phyloP scores from a whole-genome alignment of 2,329 filamentous ascomycete genomes.

The Colletotrichum sp. region DNA sequence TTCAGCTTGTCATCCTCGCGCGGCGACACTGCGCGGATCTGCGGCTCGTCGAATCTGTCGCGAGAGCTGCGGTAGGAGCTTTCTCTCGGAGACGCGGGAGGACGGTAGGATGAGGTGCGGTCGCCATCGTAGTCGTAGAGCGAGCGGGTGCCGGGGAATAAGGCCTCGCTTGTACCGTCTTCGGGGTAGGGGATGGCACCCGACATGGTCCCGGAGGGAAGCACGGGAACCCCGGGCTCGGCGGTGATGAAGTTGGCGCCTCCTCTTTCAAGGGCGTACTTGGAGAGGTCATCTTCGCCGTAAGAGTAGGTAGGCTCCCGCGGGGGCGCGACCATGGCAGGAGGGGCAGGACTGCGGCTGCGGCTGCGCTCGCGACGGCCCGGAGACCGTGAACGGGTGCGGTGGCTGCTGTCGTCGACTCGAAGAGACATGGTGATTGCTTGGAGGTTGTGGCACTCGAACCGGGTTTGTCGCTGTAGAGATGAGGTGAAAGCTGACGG shows the following conservation, averaged over 20 bases:
- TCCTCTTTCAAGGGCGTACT: constrained; percentile 26
- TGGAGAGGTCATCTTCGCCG: constrained; percentile 43
- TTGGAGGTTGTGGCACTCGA: neutral
- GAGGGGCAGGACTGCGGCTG: constrained; percentile 33
- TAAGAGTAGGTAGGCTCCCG: constrained; percentile 47
- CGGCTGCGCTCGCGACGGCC: constrained; percentile 43
- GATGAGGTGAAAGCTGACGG: neutral
- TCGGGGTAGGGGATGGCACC: constrained; percentile 44
- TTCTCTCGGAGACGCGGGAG: constrained; percentile 36
- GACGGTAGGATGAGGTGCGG: constrained; percentile 32
- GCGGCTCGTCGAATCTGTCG: constrained; percentile 32
- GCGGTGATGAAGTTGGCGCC: constrained; percentile 19
- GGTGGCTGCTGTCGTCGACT: constrained; percentile 48
- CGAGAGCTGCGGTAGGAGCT: constrained; percentile 42
- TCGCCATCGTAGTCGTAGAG: constrained; percentile 45
- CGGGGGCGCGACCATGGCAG: constrained; percentile 40
- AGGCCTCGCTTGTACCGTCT: constrained; percentile 34
- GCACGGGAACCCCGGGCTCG: constrained; percentile 10
- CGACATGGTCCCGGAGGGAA: neutral
- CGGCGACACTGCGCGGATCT: constrained; percentile 22
- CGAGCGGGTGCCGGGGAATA: constrained; percentile 40
- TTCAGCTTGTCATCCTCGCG: constrained; percentile 43
- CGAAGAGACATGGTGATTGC: constrained; percentile 53
- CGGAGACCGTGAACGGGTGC: constrained; percentile 53
- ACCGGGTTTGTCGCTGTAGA: constrained; percentile 15